These are phyloP conservation scores for Colletotrichum cordylinicola DNA, from an alignment of 2,329 filamentous ascomycete species.

Conservation along the genomic window DNA sequence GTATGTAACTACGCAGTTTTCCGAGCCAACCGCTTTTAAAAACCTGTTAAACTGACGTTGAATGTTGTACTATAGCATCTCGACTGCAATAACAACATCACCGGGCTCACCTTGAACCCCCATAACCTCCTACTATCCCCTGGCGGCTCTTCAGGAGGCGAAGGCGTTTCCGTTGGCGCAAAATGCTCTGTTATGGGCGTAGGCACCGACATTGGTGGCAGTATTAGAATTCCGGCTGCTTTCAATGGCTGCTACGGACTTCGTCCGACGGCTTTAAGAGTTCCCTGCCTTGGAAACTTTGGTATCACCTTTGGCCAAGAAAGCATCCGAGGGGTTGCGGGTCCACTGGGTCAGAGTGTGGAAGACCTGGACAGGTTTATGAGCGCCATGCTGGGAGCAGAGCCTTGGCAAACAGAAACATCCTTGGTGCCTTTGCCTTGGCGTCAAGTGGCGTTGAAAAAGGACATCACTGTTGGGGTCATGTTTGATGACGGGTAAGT, in stretches of 20 bases:
- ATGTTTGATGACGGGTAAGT: conserved; percentile 67
- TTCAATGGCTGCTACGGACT: conserved; percentile 64
- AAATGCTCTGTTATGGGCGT: conserved; percentile 58
- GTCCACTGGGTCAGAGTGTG: conserved; percentile 44
- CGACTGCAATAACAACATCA: not conserved
- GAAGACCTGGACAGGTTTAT: conserved; percentile 61
- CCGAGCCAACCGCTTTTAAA: not conserved
- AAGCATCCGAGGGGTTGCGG: conserved; percentile 67
- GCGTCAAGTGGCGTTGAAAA: conserved; percentile 39
- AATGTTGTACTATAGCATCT: not conserved
- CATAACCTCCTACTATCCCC: conserved; percentile 62
- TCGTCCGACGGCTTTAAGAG: conserved; percentile 62
- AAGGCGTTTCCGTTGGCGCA: conserved; percentile 66
- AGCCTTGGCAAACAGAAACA: conserved; percentile 64
- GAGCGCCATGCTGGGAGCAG: conserved; percentile 51
- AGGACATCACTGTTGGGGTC: conserved; percentile 61
- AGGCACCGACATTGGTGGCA: not conserved
- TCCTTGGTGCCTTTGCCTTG: conserved; percentile 64
- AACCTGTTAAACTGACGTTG: accelerated
- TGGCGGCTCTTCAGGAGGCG: conserved; percentile 72
- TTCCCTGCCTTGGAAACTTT: conserved; percentile 56
- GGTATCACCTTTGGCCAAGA: conserved; percentile 70
- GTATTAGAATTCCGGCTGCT: conserved; percentile 47
- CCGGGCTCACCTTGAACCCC: conserved; percentile 37
- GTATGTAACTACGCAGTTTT: not conserved